Percentiles rank a stretch among this genome's conserved stretches.
Evolutionary conservation across 768 basidiomycete species (phyloP).

Genomic region (Cystobasidium onofrii): DNA sequence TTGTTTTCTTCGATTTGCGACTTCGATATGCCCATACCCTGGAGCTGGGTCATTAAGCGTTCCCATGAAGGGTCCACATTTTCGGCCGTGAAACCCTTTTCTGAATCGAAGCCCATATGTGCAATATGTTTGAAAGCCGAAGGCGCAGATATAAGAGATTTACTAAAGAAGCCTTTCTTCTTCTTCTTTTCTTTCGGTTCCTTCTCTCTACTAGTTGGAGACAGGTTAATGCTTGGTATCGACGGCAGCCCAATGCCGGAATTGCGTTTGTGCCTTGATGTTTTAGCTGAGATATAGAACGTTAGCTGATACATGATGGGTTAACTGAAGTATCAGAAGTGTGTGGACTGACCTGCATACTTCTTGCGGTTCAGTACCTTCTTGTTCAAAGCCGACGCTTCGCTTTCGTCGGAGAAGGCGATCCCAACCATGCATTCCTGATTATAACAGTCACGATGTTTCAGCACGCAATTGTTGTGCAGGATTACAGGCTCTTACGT

Average conservation of each 20-base stretch:
- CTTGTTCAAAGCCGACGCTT: conserved; percentile 77
- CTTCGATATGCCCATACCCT: conserved; percentile 54
- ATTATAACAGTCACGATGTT: too few relatives aligned
- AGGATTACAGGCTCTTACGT: conserved; percentile 65
- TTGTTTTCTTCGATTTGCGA: conserved; percentile 67
- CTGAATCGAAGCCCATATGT: conserved; percentile 86
- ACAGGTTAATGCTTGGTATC: neutral
- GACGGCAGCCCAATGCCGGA: conserved; percentile 4
- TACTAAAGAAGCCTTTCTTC: conserved; percentile 66
- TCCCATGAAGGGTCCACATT: conserved; percentile 89
- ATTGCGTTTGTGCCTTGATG: neutral
- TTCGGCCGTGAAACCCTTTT: conserved; percentile 73
- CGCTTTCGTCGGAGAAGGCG: conserved; percentile 76
- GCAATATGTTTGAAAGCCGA: conserved; percentile 75
- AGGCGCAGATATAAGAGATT: conserved; percentile 82
- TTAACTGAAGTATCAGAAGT: too few relatives aligned
- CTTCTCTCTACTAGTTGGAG: conserved; percentile 41
- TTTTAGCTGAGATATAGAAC: conserved; percentile 26
- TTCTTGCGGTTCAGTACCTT: conserved; percentile 65
- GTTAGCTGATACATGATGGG: conserved; percentile 37
- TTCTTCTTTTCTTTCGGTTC: conserved; percentile 29
- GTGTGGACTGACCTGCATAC: conserved; percentile 50
- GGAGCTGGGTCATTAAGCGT: conserved; percentile 60
- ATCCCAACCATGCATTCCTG: conserved; percentile 86
- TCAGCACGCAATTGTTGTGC: too few relatives aligned